These are phyloP conservation scores for Perkinsela sp. DNA, from an alignment of 208 protist genomes.

Conservation along the genomic window DNA sequence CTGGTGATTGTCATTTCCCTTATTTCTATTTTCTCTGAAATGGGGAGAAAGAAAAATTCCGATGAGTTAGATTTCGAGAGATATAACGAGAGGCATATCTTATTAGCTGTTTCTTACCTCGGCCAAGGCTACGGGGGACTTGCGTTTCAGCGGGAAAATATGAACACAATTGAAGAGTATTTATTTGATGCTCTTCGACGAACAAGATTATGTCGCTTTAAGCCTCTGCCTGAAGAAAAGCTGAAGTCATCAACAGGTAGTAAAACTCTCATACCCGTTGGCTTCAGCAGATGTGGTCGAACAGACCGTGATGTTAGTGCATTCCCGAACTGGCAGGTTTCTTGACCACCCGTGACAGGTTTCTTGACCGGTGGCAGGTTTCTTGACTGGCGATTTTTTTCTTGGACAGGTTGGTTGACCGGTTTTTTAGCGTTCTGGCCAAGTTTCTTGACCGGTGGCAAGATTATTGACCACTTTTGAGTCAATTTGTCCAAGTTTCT, in stretches of 20 bases:
- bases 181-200: conserved; percentile 11
- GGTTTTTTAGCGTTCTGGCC: no score
- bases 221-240: conserved; percentile 8
- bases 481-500: no score
- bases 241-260: conserved; percentile 9
- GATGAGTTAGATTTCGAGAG: conserved; percentile 8
- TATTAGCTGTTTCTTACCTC: conserved; percentile 29
- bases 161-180: conserved; percentile 5
- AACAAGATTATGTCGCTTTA: neutral
- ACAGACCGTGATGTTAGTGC: conserved; percentile 66
- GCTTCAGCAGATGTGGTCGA: conserved; percentile 30
- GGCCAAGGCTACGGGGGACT: conserved; percentile 31
- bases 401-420: no score
- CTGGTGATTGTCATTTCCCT: no score
- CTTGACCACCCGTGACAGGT: no score
- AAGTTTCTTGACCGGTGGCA: no score
- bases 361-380: no score
- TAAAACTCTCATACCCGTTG: conserved; percentile 5
- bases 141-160: conserved; percentile 10
- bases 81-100: conserved; percentile 10
- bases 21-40: no score
- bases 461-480: no score
- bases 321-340: no score
- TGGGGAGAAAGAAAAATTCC: conserved; percentile 8
- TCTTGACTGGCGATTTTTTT: no score